Percentiles rank a stretch among this genome's conserved stretches.
phyloP scores from a whole-genome alignment of 441 rosid species.

The Francoa sonchifolia region DNA sequence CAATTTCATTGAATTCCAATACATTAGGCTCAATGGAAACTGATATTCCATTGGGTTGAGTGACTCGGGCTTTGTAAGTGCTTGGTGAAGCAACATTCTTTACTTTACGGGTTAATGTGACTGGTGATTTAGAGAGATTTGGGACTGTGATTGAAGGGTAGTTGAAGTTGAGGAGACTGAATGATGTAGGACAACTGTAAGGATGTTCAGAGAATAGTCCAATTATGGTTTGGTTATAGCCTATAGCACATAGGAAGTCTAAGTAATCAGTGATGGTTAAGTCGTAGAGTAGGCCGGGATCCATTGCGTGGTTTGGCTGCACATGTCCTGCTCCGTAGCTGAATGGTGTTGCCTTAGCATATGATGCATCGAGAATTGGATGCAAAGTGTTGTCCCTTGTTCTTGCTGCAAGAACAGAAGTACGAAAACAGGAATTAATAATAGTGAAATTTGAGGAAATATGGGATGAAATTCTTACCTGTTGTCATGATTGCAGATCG shows the following conservation, averaged over 20 bases:
- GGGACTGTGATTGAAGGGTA: slow-evolving; percentile 60
- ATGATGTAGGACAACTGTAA: slow-evolving; percentile 24
- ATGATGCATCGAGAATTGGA: slow-evolving; percentile 20
- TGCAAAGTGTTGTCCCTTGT: slow-evolving; percentile 12
- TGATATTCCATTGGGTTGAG: slow-evolving; percentile 22
- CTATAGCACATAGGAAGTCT: slow-evolving; percentile 39
- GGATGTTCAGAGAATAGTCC: slow-evolving; percentile 15
- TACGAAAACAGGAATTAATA: too few species aligned
- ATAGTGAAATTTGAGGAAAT: too few species aligned
- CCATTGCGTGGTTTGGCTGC: slow-evolving; percentile 31
- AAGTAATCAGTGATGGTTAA: slow-evolving; percentile 24
- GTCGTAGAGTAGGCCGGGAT: slow-evolving; percentile 64
- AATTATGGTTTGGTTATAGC: slow-evolving; percentile 24
- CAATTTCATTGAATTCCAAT: slow-evolving; percentile 21
- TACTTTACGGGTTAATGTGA: slow-evolving; percentile 20
- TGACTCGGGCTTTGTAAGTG: slow-evolving; percentile 20
- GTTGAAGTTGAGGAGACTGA: slow-evolving; percentile 35
- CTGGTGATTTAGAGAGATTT: slow-evolving; percentile 6
- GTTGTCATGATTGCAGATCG: slow-evolving; percentile 53
- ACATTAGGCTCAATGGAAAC: slow-evolving; percentile 22
- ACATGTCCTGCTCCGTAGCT: slow-evolving; percentile 57
- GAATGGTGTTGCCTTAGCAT: slow-evolving; percentile 35
- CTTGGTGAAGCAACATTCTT: slow-evolving; percentile 49
- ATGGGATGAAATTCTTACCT: slow-evolving; percentile 17
- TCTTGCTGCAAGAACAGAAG: slow-evolving; percentile 22